phyloP scores from a whole-genome alignment of 371 early-diverging fungal species.

The Lichtheimia corymbifera region DNA sequence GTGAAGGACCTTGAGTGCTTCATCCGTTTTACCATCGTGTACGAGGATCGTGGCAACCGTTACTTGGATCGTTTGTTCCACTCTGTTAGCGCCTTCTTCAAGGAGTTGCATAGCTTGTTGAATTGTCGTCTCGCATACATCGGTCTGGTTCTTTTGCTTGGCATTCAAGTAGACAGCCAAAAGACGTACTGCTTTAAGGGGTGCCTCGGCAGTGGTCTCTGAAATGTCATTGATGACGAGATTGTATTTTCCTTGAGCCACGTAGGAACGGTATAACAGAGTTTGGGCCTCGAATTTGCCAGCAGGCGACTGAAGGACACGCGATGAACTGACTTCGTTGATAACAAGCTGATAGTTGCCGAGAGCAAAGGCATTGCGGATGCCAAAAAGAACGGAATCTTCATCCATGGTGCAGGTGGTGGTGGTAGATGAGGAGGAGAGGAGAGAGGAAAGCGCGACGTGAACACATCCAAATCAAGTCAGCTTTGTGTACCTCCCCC shows the following conservation, averaged over 20 bases:
- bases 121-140: constrained; percentile 15
- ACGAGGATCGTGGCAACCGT: constrained; percentile 44
- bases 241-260: constrained; percentile 67
- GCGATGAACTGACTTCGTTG: constrained; percentile 62
- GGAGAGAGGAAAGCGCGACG: constrained; percentile 2
- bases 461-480: too few species aligned
- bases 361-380: constrained; percentile 70
- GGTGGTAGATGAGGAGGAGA: constrained; percentile 9
- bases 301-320: constrained; percentile 42
- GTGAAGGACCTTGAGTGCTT: constrained; percentile 65
- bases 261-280: constrained; percentile 65
- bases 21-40: constrained; percentile 47
- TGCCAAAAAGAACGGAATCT: constrained; percentile 65
- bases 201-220: constrained; percentile 27
- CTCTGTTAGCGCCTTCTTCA: constrained; percentile 46
- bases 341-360: constrained; percentile 71
- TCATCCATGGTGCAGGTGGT: constrained; percentile 36
- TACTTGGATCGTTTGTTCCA: constrained; percentile 50
- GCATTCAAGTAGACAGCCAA: constrained; percentile 56
- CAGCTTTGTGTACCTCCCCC: too few species aligned
- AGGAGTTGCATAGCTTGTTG: constrained; percentile 44
- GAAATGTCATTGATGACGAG: constrained; percentile 60
- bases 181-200: constrained; percentile 55
- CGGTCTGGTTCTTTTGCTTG: constrained; percentile 28
- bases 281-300: constrained; percentile 57